Conservation (phyloP, 1,284 basidiomycete species). For the Ustilago esculenta region DNA sequence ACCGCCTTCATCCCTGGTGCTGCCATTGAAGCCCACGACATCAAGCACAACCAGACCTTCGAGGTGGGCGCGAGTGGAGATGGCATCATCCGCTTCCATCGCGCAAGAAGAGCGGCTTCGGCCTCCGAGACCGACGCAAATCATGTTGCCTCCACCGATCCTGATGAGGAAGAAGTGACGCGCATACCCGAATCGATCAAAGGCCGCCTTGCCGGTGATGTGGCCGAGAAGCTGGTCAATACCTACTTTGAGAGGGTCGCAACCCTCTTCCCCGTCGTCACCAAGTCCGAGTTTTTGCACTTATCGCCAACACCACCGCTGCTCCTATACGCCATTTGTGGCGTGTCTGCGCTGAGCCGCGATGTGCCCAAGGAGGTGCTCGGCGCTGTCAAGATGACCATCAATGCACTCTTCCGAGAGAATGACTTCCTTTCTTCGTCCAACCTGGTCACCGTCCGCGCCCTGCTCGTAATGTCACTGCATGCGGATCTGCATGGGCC, state of each 20-base stretch:
- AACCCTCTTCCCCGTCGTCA: conserved; percentile 86
- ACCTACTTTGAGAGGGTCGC: conserved; percentile 86
- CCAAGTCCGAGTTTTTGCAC: conserved; percentile 83
- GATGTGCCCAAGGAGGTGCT: conserved; percentile 84
- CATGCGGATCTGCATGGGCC: conserved; percentile 71
- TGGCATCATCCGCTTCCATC: conserved; percentile 85
- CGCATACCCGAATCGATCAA: conserved; percentile 52
- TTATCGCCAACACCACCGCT: conserved; percentile 77
- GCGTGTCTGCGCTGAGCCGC: conserved; percentile 84
- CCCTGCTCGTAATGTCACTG: conserved; percentile 84
- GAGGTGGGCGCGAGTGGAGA: conserved; percentile 77
- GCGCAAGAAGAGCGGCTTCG: conserved; percentile 64
- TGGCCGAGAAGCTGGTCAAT: conserved; percentile 80
- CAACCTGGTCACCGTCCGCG: conserved; percentile 86
- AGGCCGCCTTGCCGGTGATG: conserved; percentile 56
- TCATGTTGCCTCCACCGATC: conserved; percentile 4
- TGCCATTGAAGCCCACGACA: conserved; percentile 87
- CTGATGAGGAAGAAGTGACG: conserved; percentile 29
- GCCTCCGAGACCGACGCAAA: conserved; percentile 5
- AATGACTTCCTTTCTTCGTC: conserved; percentile 90
- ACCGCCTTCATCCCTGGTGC: conserved; percentile 80
- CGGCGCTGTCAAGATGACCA: conserved; percentile 83
- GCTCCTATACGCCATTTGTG: conserved; percentile 89
- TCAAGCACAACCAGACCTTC: conserved; percentile 69
- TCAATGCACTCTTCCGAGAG: conserved; percentile 73